phyloP scores from a whole-genome alignment of 257 asterid genomes.

The Solanum pinnatisectum region DNA sequence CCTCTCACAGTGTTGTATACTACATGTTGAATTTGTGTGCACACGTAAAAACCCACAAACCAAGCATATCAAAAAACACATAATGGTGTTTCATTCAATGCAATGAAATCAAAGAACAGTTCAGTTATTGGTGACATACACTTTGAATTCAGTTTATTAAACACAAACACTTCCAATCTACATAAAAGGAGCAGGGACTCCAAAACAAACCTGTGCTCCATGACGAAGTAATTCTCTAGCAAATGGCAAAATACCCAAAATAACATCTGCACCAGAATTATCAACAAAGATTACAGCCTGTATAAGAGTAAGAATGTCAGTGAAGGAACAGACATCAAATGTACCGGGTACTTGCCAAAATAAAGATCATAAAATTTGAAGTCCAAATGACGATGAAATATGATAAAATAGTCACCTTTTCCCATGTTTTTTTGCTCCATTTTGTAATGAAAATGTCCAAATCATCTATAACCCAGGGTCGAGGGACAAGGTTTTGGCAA shows the following conservation, averaged over 20 bases:
- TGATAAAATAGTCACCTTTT: slow-evolving; percentile 34
- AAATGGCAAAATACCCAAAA: slow-evolving; percentile 91
- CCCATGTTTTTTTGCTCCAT: slow-evolving; percentile 67
- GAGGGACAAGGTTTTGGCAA: slow-evolving; percentile 87
- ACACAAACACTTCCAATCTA: neutral
- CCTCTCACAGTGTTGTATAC: neutral
- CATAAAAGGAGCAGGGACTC: neutral
- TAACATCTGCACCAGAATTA: slow-evolving; percentile 94
- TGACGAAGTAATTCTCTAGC: slow-evolving; percentile 82
- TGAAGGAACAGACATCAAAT: neutral
- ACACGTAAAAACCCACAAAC: neutral
- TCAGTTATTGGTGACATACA: neutral
- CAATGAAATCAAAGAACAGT: neutral
- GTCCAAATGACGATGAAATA: neutral
- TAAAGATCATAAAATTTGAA: neutral
- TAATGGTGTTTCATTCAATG: neutral
- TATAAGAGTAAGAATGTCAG: slow-evolving; percentile 12
- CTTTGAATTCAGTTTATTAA: neutral
- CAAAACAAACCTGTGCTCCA: slow-evolving; percentile 62
- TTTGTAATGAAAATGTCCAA: slow-evolving; percentile 59
- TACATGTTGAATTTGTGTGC: neutral
- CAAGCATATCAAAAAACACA: neutral
- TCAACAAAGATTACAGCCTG: slow-evolving; percentile 93
- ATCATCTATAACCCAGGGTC: slow-evolving; percentile 99
- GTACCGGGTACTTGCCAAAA: neutral